phyloP scores from a whole-genome alignment of 345 rosid genomes.

The Hibiscus mutabilis region DNA sequence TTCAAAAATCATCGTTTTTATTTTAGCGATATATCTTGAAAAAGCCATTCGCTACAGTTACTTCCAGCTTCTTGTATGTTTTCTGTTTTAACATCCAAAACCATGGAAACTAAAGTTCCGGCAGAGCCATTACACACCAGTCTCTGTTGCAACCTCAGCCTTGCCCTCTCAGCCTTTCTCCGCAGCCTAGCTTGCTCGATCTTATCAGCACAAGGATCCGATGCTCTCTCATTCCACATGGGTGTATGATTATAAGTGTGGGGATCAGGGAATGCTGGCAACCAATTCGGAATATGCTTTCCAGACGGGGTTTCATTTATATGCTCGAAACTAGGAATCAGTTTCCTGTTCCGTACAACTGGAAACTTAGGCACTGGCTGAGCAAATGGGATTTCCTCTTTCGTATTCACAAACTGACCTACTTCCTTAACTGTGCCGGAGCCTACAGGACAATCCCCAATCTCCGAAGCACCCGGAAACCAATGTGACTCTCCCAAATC shows the following conservation, averaged over 20 bases:
- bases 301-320: slow-evolving; percentile 77
- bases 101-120: slow-evolving; percentile 35
- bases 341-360: slow-evolving; percentile 33
- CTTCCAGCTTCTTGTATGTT: slow-evolving; percentile 19
- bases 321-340: slow-evolving; percentile 69
- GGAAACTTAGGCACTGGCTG: slow-evolving; percentile 73
- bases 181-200: no score
- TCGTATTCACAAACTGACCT: slow-evolving; percentile 38
- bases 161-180: slow-evolving; percentile 85
- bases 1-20: no score
- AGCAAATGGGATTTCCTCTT: slow-evolving; percentile 59
- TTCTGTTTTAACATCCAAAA: slow-evolving; percentile 22
- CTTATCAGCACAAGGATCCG: slow-evolving; percentile 75
- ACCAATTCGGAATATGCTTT: slow-evolving; percentile 81
- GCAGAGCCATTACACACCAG: slow-evolving; percentile 39
- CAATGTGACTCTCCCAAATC: slow-evolving; percentile 39
- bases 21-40: no score
- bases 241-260: slow-evolving; percentile 79
- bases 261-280: slow-evolving; percentile 95
- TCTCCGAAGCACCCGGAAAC: slow-evolving; percentile 28
- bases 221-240: slow-evolving; percentile 71
- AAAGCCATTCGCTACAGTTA: no score
- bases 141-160: slow-evolving; percentile 87
- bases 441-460: slow-evolving; percentile 32
- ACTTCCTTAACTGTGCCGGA: slow-evolving; percentile 45